Conservation (phyloP, 2,329 filamentous ascomycete genomes). For the Trichoderma sp. region DNA sequence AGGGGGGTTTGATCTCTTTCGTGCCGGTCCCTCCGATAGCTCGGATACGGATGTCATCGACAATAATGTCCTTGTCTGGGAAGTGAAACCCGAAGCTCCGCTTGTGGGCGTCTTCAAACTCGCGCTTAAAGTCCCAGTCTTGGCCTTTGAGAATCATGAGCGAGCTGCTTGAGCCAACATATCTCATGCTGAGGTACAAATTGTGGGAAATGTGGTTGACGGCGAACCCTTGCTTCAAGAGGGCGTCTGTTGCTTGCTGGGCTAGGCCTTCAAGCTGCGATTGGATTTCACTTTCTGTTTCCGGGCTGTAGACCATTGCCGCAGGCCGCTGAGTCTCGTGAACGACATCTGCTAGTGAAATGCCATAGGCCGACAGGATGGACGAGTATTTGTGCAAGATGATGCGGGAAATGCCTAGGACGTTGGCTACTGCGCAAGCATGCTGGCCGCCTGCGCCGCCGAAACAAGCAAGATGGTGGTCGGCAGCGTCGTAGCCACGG, state of each 20-base stretch:
- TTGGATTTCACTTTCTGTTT: constrained; percentile 28
- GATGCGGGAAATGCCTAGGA: constrained; percentile 46
- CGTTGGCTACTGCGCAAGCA: constrained; percentile 45
- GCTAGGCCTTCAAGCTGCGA: constrained; percentile 32
- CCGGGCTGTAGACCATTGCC: constrained; percentile 33
- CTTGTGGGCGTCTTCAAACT: constrained; percentile 60
- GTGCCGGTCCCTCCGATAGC: constrained; percentile 35
- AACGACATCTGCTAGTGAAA: constrained; percentile 49
- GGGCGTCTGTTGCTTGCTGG: constrained; percentile 29
- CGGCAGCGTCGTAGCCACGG: constrained; percentile 39
- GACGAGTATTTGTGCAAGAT: constrained; percentile 49
- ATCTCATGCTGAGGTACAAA: constrained; percentile 47
- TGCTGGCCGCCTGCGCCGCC: constrained; percentile 48
- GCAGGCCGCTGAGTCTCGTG: constrained; percentile 45
- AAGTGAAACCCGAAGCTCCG: constrained; percentile 73
- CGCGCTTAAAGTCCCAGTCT: constrained; percentile 31
- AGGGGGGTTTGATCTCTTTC: constrained; percentile 30
- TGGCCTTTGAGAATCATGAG: constrained; percentile 40
- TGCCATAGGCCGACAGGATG: constrained; percentile 50
- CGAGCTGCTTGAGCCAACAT: constrained; percentile 46
- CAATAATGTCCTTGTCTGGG: constrained; percentile 45
- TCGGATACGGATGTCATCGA: constrained; percentile 48
- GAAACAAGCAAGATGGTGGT: constrained; percentile 41
- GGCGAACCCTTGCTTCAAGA: constrained; percentile 36
- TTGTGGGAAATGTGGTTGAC: constrained; percentile 44